Conservation (phyloP, 2,329 filamentous ascomycete genomes). For the Fusarium clavum region DNA sequence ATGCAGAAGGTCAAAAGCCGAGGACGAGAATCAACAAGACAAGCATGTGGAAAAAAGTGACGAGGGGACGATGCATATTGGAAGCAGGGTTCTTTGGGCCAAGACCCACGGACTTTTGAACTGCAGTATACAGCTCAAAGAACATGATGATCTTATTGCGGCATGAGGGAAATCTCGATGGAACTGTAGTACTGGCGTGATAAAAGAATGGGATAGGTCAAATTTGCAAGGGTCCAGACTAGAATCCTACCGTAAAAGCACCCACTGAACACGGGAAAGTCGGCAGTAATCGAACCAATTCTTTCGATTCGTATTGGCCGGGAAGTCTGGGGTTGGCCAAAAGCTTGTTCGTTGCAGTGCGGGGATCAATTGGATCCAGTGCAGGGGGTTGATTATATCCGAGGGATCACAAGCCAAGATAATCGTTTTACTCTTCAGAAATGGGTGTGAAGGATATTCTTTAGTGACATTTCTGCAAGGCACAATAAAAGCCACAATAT, state of each 20-base stretch:
- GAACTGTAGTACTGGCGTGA: not conserved
- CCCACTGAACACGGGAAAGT: constrained; percentile 11
- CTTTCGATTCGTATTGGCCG: not conserved
- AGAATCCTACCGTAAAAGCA: constrained; percentile 12
- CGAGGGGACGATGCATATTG: constrained; percentile 2
- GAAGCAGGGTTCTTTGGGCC: not conserved
- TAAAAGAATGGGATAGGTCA: constrained; percentile 1
- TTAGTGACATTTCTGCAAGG: constrained; percentile 21
- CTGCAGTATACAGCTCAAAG: not conserved
- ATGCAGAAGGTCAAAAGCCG: constrained; percentile 21
- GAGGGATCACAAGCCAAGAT: constrained; percentile 41
- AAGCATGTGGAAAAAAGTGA: constrained; percentile 35
- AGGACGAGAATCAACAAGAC: constrained; percentile 8
- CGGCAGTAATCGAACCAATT: constrained; percentile 18
- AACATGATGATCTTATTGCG: not conserved
- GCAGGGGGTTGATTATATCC: constrained; percentile 25
- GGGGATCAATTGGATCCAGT: constrained; percentile 11
- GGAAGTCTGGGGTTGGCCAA: constrained; percentile 4
- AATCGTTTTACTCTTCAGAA: not conserved
- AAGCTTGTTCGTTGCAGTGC: constrained; percentile 36
- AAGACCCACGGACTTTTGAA: constrained; percentile 28
- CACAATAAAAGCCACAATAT: constrained; percentile 14
- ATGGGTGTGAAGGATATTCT: not conserved
- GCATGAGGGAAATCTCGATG: constrained; percentile 8
- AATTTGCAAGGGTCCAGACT: not conserved